phyloP scores from a whole-genome alignment of 495 filamentous ascomycete genomes.

The Antarctomyces pellizariae region DNA sequence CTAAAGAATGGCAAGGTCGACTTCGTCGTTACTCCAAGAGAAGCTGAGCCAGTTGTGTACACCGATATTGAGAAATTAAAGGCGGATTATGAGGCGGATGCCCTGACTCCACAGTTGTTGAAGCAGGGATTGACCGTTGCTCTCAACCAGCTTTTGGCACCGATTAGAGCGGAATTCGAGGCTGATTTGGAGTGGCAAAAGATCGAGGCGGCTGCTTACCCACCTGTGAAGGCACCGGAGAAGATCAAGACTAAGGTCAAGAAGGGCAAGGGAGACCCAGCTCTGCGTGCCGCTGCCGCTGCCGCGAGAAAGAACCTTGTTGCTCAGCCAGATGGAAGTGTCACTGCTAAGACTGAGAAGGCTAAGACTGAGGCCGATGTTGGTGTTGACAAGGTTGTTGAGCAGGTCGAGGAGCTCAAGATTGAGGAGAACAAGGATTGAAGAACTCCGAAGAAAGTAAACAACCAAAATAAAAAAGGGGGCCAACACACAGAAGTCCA shows the following conservation, averaged over 20 bases:
- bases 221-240: conserved; percentile 28
- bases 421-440: too few relatives aligned
- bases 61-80: conserved; percentile 42
- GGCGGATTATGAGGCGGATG: conserved; percentile 56
- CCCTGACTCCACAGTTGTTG: conserved; percentile 61
- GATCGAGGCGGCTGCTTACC: conserved; percentile 62
- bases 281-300: conserved; percentile 4
- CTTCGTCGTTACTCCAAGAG: conserved; percentile 35
- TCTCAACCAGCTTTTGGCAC: conserved; percentile 45
- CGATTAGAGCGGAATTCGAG: conserved; percentile 50
- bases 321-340: conserved; percentile 9
- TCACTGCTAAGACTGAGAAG: conserved; percentile 6
- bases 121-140: conserved; percentile 53
- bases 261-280: conserved; percentile 48
- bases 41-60: conserved; percentile 56
- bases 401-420: too few relatives aligned
- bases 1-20: conserved; percentile 26
- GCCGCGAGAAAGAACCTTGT: conserved; percentile 4
- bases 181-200: conserved; percentile 59
- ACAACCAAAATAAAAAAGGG: too few relatives aligned
- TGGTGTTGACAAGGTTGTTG: too few relatives aligned
- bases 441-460: too few relatives aligned
- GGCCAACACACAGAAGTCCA: too few relatives aligned
- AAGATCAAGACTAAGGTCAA: conserved; percentile 62
- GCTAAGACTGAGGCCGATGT: too few relatives aligned